A percentile compares a stretch with the other conserved stretches of the same genome.
phyloP scores from a whole-genome alignment of 192 early-diverging fungal genomes.

The Lobosporangium transversale region DNA sequence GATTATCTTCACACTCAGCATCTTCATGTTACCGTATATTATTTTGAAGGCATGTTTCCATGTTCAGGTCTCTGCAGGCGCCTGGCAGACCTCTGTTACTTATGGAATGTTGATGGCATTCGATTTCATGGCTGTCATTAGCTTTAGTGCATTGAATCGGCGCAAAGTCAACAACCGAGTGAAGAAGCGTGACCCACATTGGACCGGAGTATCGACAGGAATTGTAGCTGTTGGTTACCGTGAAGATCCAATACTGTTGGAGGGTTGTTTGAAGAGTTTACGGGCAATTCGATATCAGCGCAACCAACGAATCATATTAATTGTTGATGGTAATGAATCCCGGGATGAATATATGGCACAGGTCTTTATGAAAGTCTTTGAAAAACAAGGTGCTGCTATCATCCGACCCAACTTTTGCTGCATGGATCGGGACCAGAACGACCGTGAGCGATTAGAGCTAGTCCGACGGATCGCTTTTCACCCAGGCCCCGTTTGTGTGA shows the following conservation, averaged over 20 bases:
- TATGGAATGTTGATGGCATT: slow-evolving; percentile 51
- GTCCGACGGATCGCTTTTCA: slow-evolving; percentile 42
- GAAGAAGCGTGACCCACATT: slow-evolving; percentile 34
- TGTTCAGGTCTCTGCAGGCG: slow-evolving; percentile 43
- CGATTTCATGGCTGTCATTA: slow-evolving; percentile 46
- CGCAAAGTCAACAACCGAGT: slow-evolving; percentile 34
- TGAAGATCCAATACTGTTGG: slow-evolving; percentile 37
- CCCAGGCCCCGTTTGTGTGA: slow-evolving; percentile 53
- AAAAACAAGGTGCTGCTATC: slow-evolving; percentile 22
- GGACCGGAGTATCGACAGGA: slow-evolving; percentile 42
- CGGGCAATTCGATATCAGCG: slow-evolving; percentile 41
- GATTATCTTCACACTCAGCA: slow-evolving; percentile 29
- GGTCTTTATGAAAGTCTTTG: slow-evolving; percentile 38
- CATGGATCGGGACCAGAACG: slow-evolving; percentile 24
- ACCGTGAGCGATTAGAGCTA: slow-evolving; percentile 27
- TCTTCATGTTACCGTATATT: slow-evolving; percentile 38
- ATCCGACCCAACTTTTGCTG: slow-evolving; percentile 35
- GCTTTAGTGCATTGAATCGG: slow-evolving; percentile 40
- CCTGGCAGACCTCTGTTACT: slow-evolving; percentile 50
- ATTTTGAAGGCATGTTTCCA: slow-evolving; percentile 48
- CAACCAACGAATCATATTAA: slow-evolving; percentile 28
- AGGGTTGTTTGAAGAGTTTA: slow-evolving; percentile 49
- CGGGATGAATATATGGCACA: slow-evolving; percentile 51
- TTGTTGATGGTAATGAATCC: slow-evolving; percentile 42
- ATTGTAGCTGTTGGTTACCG: slow-evolving; percentile 50